A percentile compares a stretch with the other conserved stretches of the same genome.
These are phyloP conservation scores for Arthrobotrys sphaeroides DNA, from an alignment of 2,329 filamentous ascomycete species.

Conservation along the genomic window DNA sequence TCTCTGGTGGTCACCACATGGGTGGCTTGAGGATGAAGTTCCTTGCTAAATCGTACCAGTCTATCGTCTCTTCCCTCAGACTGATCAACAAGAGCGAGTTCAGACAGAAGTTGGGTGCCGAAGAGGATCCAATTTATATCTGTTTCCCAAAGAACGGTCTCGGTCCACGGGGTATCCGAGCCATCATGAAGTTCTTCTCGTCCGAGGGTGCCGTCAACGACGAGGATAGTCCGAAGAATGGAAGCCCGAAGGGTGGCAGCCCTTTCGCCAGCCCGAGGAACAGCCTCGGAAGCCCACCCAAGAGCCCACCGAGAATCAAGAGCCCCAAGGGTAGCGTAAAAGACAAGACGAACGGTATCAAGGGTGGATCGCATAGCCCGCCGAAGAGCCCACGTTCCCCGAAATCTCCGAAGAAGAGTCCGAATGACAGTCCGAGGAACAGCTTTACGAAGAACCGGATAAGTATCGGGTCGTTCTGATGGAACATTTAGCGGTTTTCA, in stretches of 20 bases:
- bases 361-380: conserved; percentile 23
- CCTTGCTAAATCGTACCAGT: conserved; percentile 81
- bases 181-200: conserved; percentile 78
- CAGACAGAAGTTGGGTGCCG: conserved; percentile 85
- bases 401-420: conserved; percentile 36
- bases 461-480: conserved; percentile 35
- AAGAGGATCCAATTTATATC: conserved; percentile 85
- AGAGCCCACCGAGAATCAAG: conserved; percentile 50
- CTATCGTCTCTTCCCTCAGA: conserved; percentile 81
- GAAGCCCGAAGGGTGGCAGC: conserved; percentile 24
- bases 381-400: conserved; percentile 28
- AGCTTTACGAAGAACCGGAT: conserved; percentile 47
- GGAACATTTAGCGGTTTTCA: neutral
- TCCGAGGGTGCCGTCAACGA: conserved; percentile 40
- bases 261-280: conserved; percentile 44
- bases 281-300: conserved; percentile 46
- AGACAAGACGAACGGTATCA: conserved; percentile 19
- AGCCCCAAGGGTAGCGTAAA: conserved; percentile 44
- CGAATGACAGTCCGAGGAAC: conserved; percentile 27
- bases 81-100: conserved; percentile 88
- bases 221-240: conserved; percentile 27
- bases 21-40: conserved; percentile 82
- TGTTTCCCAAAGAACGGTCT: conserved; percentile 88
- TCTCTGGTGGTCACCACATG: conserved; percentile 83
- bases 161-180: conserved; percentile 80